Conservation (phyloP, 805 yeast genomes). For the Yarrowia divulgata region DNA sequence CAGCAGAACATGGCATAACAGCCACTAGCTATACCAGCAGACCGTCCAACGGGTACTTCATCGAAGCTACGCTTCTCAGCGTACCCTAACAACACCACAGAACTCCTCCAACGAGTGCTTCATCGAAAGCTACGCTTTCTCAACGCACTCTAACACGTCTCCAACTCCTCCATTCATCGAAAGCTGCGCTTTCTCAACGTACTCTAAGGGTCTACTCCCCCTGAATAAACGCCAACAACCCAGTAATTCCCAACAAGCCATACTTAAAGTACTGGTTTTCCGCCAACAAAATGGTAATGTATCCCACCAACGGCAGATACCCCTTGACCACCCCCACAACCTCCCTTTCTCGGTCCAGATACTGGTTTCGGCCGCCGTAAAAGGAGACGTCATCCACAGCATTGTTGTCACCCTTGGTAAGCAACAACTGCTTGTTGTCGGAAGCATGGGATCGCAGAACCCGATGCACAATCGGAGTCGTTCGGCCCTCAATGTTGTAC, state of each 20-base stretch:
- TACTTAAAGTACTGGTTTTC: conserved; percentile 86
- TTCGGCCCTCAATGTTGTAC: conserved; percentile 77
- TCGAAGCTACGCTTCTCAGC: too few relatives aligned
- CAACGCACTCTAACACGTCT: not conserved
- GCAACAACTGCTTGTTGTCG: conserved; percentile 64
- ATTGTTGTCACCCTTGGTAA: conserved; percentile 97
- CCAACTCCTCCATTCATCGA: not conserved
- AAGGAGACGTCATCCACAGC: conserved; percentile 88
- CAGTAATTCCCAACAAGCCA: conserved; percentile 76
- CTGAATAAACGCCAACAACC: conserved; percentile 68
- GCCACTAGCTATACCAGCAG: too few relatives aligned
- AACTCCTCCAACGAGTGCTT: too few relatives aligned
- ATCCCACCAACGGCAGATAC: conserved; percentile 88
- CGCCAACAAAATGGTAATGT: conserved; percentile 86
- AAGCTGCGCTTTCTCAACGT: conserved; percentile 5
- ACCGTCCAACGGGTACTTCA: too few relatives aligned
- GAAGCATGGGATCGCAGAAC: conserved; percentile 79
- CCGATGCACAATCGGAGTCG: conserved; percentile 96
- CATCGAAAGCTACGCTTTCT: not conserved
- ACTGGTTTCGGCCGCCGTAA: conserved; percentile 76
- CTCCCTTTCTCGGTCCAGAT: conserved; percentile 77
- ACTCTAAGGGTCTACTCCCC: conserved; percentile 54
- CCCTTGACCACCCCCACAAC: conserved; percentile 88
- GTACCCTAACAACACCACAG: too few relatives aligned
- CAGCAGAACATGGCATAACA: too few relatives aligned